Evolutionary conservation across 331 rosid species (phyloP).

Genomic region (Pyrus hybrid): DNA sequence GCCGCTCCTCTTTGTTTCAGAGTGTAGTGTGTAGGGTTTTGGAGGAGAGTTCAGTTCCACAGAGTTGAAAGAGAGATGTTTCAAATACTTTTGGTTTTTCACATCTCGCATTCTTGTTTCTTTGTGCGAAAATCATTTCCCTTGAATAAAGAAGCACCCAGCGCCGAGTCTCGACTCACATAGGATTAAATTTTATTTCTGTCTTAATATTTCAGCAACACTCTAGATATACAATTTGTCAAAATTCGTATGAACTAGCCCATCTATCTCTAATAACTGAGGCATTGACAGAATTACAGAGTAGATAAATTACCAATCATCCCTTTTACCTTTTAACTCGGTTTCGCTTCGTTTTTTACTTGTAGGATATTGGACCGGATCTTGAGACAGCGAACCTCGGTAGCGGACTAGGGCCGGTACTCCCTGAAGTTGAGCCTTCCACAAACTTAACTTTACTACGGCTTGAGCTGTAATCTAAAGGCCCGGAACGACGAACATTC

Average conservation of each 20-base stretch:
- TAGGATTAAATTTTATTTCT: too few relatives aligned
- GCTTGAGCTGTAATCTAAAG: conserved; percentile 79
- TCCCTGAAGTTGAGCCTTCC: conserved; percentile 83
- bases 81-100: too few relatives aligned
- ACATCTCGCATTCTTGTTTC: not conserved
- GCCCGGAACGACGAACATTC: conserved; percentile 70
- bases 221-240: conserved; percentile 24
- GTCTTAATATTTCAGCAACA: too few relatives aligned
- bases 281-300: conserved; percentile 3
- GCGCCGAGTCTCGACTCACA: too few relatives aligned
- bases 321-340: not conserved
- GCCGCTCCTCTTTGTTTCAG: too few relatives aligned
- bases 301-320: conserved; percentile 39
- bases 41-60: not conserved
- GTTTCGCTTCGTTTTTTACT: conserved; percentile 38
- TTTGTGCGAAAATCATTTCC: not conserved
- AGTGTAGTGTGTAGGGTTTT: not conserved
- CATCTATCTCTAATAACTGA: conserved; percentile 20
- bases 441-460: conserved; percentile 50
- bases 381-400: conserved; percentile 98
- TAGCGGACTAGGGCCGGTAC: conserved; percentile 85
- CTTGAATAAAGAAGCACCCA: not conserved
- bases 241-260: conserved; percentile 31
- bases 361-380: conserved; percentile 89
- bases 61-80: not conserved